A percentile compares a stretch with the other conserved stretches of the same genome.
phyloP scores from a whole-genome alignment of 2,329 filamentous ascomycete genomes.

The Pestalotiopsis sp. region DNA sequence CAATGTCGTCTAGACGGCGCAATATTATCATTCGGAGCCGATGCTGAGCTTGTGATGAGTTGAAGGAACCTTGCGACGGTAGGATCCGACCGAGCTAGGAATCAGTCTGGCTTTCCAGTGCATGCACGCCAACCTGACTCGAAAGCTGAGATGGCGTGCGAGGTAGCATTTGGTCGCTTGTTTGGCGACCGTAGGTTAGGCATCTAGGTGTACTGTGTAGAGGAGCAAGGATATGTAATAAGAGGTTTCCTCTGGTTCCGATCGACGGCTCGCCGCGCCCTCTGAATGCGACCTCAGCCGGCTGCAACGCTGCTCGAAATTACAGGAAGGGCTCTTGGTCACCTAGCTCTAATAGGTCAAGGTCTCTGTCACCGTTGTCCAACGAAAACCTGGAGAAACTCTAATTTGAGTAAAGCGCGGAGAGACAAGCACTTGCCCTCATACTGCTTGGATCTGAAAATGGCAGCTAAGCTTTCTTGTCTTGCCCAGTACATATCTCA shows the following conservation, averaged over 20 bases:
- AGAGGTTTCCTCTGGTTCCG: not conserved
- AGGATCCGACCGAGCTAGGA: not conserved
- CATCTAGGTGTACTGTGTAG: not conserved
- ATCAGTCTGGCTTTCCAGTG: not conserved
- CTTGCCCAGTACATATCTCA: not conserved
- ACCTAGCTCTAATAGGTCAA: not conserved
- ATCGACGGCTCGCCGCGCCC: not conserved
- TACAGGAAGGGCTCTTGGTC: not conserved
- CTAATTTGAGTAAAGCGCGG: not conserved
- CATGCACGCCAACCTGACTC: not conserved
- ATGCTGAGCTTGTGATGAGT: not conserved
- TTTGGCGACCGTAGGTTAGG: not conserved
- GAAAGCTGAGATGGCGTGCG: not conserved
- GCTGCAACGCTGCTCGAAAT: conserved; percentile 2
- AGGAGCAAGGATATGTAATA: not conserved
- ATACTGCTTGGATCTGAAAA: not conserved
- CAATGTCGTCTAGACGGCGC: not conserved
- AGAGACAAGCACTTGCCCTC: not conserved
- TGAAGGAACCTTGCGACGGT: not conserved
- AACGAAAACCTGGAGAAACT: not conserved
- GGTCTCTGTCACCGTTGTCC: not conserved
- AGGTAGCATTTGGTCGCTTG: not conserved
- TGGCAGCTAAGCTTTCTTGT: not conserved
- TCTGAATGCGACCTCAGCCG: not conserved
- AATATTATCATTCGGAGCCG: not conserved